Conservation (phyloP, 257 asterid species). For the Fraxinus anomala region DNA sequence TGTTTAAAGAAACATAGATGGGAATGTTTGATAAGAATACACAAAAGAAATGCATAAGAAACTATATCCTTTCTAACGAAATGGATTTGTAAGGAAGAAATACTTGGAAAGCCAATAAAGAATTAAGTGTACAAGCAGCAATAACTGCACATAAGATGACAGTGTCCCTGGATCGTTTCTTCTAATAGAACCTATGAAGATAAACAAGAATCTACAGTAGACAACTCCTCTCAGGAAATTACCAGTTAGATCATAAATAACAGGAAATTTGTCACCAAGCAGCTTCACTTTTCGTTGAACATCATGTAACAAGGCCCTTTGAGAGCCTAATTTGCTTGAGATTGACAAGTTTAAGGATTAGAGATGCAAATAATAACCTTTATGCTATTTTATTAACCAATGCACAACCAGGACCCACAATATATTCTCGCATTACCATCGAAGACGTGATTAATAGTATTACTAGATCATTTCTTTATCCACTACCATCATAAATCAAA, state of each 20-base stretch:
- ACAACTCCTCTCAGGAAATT: conserved; percentile 25
- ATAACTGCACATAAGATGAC: conserved; percentile 55
- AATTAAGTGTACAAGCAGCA: conserved; percentile 54
- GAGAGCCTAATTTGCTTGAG: conserved; percentile 92
- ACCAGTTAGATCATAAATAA: conserved; percentile 87
- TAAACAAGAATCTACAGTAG: conserved; percentile 10
- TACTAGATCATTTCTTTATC: background rate
- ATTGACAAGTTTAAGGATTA: conserved; percentile 48
- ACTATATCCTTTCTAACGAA: background rate
- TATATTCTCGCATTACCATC: background rate
- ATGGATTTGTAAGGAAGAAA: background rate
- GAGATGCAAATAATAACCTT: conserved; percentile 16
- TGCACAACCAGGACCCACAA: background rate
- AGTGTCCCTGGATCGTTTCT: conserved; percentile 53
- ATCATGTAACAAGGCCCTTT: conserved; percentile 80
- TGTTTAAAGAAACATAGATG: background rate
- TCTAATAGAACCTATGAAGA: conserved; percentile 44
- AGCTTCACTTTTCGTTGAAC: conserved; percentile 91
- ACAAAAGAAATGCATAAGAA: background rate
- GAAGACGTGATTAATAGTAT: background rate
- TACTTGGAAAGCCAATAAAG: conserved; percentile 56
- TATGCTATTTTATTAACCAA: background rate
- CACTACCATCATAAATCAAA: background rate
- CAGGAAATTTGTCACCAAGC: conserved; percentile 84
- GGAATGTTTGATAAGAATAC: background rate